Percentiles rank a stretch among this genome's conserved stretches.
phyloP scores from a whole-genome alignment of 495 filamentous ascomycete genomes.

The Penicillium subrubescens region DNA sequence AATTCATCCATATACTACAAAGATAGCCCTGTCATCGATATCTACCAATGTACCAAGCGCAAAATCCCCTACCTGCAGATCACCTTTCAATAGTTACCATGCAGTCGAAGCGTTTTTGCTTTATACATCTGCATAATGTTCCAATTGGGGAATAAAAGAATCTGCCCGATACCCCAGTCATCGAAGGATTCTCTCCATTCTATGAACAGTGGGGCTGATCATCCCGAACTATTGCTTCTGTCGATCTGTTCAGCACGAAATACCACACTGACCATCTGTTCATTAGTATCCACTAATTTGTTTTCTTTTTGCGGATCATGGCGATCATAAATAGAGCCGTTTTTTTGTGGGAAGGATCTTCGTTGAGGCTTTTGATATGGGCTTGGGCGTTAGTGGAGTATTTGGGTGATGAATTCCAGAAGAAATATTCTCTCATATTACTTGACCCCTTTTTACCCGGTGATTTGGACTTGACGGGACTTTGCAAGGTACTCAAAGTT shows the following conservation, averaged over 20 bases:
- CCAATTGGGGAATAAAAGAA: not conserved
- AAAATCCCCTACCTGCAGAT: not conserved
- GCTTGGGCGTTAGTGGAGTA: not conserved
- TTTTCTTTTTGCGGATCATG: not conserved
- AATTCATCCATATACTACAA: not conserved
- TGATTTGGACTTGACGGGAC: not conserved
- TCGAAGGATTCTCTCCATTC: not conserved
- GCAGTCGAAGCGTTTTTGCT: not conserved
- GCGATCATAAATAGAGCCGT: not conserved
- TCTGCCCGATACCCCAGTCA: not conserved
- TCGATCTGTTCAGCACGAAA: not conserved
- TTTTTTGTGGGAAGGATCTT: not conserved
- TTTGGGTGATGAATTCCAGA: not conserved
- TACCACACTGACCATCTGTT: not conserved
- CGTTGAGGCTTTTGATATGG: not conserved
- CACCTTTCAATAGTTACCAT: not conserved
- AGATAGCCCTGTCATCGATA: not conserved
- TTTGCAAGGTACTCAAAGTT: not conserved
- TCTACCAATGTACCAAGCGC: not conserved
- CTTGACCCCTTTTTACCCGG: no score
- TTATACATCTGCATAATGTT: not conserved
- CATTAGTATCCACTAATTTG: not conserved
- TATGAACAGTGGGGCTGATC: not conserved
- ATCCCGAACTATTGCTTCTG: not conserved
- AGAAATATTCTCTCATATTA: not conserved